Base-by-base conservation (phyloP, 495 filamentous ascomycete genomes). In the Penicillium steckii region DNA sequence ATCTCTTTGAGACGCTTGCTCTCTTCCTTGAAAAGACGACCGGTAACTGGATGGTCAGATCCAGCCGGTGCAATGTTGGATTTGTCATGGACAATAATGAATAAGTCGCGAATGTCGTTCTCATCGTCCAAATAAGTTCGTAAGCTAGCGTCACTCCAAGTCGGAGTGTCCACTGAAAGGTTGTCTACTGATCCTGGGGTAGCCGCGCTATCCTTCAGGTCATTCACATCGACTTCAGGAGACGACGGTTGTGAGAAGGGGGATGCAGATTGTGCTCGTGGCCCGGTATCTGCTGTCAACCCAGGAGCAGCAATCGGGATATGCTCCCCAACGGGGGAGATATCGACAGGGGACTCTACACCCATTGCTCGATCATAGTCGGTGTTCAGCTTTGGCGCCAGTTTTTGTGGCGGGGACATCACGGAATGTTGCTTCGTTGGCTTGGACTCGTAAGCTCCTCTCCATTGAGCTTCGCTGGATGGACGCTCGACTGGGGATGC, bases 41-140 rank as follows among this genome's bases (percentile, higher is more conserved):
- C 82, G 22, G 89, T 90, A 22, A 96, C 78, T 1, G 93, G 91
- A 73, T 97, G 91, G 41, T 95, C 89, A 25, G 82, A 80, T 0
- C 84, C 81, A 9, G 86, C 85, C 25, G 89, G 88, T 44, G 82
- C 79, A 26, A 91, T 83, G 50, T 88, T 87, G 19, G 82, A 87
- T 69, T 89, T 94, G 68, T 97, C 91, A 63, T 95, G 89, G 23
- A 98, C 90, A 41, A 98, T 86, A 8, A 92, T 79, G 46, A 97
- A 81, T 64, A 97, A 76, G 64, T 98, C 94, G 37, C 89, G 83
- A 57, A 98, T 88, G 53, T 96, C 91, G n/a, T 81, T 86, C 37
- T 88, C 87, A 60, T 94, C 91, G 54, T 97, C 93, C 57, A 97
- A 85, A 71, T 96, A 98, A 17, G 88, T 85, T 41, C 90, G 82